Evolutionary conservation across 2,329 filamentous ascomycete species (phyloP).

Genomic region (Aspergillus costaricaensis): DNA sequence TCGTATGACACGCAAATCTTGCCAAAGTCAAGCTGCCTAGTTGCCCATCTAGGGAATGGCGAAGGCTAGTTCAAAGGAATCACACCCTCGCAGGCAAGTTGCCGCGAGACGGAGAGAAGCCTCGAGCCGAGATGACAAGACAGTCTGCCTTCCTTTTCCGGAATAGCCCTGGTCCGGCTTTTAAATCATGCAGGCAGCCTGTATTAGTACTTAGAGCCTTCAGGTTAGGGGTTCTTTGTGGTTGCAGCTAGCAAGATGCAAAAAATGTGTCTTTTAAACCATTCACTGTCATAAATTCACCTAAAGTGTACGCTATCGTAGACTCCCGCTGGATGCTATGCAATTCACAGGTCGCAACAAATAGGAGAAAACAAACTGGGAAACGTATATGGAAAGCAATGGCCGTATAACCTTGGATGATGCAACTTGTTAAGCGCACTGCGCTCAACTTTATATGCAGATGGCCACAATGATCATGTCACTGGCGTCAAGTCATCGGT

Average conservation of each 20-base stretch:
- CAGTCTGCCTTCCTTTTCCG: neutral
- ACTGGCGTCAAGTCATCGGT: neutral
- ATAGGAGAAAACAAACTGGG: neutral
- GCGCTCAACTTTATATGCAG: neutral
- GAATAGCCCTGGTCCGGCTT: neutral
- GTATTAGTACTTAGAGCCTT: too few relatives aligned
- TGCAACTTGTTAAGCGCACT: neutral
- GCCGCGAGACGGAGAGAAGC: neutral
- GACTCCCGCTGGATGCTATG: slow-evolving; percentile 9
- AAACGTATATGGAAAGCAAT: too few relatives aligned
- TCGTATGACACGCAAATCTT: too few relatives aligned
- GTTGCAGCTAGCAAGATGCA: too few relatives aligned
- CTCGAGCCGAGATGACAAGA: neutral
- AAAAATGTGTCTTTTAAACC: neutral
- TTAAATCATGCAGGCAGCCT: too few relatives aligned
- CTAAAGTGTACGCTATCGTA: neutral
- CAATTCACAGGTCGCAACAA: neutral
- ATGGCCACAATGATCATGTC: neutral
- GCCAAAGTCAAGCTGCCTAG: too few relatives aligned
- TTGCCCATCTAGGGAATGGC: too few relatives aligned
- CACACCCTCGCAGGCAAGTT: neutral
- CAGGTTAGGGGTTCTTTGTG: too few relatives aligned
- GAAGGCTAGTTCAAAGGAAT: neutral
- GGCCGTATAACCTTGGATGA: neutral
- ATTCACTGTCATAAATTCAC: neutral